Conservation (phyloP, 192 early-diverging fungal species). For the Coemansia sp. region DNA sequence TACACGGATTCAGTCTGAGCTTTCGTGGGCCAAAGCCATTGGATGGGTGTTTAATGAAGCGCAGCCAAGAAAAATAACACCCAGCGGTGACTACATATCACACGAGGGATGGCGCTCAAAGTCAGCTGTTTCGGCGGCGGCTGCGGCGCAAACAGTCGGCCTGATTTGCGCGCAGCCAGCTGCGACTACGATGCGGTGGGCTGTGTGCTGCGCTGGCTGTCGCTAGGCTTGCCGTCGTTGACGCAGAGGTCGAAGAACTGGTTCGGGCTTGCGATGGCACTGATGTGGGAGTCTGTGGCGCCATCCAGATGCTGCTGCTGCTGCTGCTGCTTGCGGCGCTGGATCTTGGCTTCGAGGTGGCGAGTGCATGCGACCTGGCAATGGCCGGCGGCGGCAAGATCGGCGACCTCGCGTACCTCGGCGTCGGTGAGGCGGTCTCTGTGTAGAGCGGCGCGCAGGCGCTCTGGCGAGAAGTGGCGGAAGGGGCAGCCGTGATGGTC, state of each 20-base stretch:
- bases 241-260: conserved; percentile 81
- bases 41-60: neutral
- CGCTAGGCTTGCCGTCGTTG: conserved; percentile 12
- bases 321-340: conserved; percentile 19
- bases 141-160: neutral
- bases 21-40: no score
- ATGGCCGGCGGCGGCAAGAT: conserved; percentile 69
- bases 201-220: neutral
- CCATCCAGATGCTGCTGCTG: conserved; percentile 3
- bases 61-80: neutral
- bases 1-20: no score
- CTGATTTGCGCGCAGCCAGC: neutral
- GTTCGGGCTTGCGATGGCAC: conserved; percentile 90
- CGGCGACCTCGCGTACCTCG: conserved; percentile 64
- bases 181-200: neutral
- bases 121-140: neutral
- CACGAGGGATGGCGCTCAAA: no score
- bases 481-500: conserved; percentile 98
- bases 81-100: no score
- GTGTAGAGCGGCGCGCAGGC: conserved; percentile 62
- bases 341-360: conserved; percentile 73
- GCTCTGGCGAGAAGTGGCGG: conserved; percentile 70
- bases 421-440: conserved; percentile 60
- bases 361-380: conserved; percentile 93
- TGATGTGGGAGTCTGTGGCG: conserved; percentile 31